Conservation (phyloP, 371 early-diverging fungal genomes). For the Circinella umbellata region DNA sequence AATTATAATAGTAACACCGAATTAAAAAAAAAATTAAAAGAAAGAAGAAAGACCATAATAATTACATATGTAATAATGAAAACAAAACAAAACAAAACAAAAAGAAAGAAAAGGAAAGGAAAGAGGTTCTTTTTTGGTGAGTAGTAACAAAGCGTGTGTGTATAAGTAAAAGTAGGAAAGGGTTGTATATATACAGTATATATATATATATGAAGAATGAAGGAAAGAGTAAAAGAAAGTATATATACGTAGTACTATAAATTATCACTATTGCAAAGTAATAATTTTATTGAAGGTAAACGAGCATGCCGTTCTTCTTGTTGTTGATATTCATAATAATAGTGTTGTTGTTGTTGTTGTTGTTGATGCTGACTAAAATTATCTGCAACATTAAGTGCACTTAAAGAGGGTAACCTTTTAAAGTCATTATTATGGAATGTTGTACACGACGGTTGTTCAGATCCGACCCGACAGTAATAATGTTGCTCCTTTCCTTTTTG, state of each 20-base stretch:
- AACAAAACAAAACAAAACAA: too few species aligned
- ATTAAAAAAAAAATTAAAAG: too few species aligned
- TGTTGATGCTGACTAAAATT: not conserved
- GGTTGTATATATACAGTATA: too few species aligned
- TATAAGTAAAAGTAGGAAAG: too few species aligned
- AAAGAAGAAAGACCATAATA: too few species aligned
- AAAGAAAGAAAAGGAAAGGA: too few species aligned
- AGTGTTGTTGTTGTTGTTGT: not conserved
- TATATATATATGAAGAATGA: not conserved
- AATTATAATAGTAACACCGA: too few species aligned
- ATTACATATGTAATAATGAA: too few species aligned
- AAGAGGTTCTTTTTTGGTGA: too few species aligned
- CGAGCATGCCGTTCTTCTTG: not conserved
- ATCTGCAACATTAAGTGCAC: not conserved
- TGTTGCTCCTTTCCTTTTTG: not conserved
- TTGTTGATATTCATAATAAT: not conserved
- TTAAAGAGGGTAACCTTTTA: not conserved
- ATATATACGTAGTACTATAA: not conserved
- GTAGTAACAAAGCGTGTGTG: too few species aligned
- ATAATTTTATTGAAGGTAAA: not conserved
- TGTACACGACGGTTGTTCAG: slow-evolving; percentile 2
- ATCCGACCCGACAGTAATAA: not conserved
- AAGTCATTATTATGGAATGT: not conserved
- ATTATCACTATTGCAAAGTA: not conserved
- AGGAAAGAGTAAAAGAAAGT: too few species aligned